Base-by-base conservation (phyloP, 208 protist genomes). In the Trypanosoma congolense region DNA sequence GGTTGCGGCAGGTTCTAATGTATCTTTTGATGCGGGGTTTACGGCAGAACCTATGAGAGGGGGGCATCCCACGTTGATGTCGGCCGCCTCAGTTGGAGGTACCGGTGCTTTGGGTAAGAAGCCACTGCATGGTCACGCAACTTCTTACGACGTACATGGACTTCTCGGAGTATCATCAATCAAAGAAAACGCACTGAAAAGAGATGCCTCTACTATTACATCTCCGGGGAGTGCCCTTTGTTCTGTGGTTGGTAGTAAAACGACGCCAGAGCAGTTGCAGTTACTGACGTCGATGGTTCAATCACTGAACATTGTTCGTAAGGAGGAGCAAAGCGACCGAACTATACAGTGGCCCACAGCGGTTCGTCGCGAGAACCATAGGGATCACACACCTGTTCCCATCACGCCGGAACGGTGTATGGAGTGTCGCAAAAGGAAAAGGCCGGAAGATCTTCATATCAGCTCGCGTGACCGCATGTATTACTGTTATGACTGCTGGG, bases 401-500 rank as follows among this genome's bases (percentile, higher is more conserved):
- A n/a, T n/a, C 8, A 10, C 44, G 42, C 19, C 57, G 18, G 25
- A 33, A 21, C 30, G 54, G 12, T 92, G 85, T 49, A 65, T 67
- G 25, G 68, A 87, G 66, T 92, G 85, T 63, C 38, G 55, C 49
- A 62, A 62, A 41, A 59, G 51, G 6, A 83, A 85, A 53, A 48
- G 61, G 3, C 31, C 61, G n/a, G 78, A 92, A 41, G 80, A 89
- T 56, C 73, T 92, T 19, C 85, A 78, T 28, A 48, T 82, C 5
- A 75, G 87, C 47, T 51, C 60, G 8, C 55, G 65, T 16, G 80
- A 88, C 56, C 44, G 64, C 38, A 48, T 66, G 38, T 65, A 65
- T 36, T 92, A 88, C 68, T 92, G 85, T 62, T 87, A 87, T 61
- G 53, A 56, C 30, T 92, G 85, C 65, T 92, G 85, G 85, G 70